A percentile compares a stretch with the other conserved stretches of the same genome.
phyloP scores from a whole-genome alignment of 345 rosid genomes.

The Citrus australasica region DNA sequence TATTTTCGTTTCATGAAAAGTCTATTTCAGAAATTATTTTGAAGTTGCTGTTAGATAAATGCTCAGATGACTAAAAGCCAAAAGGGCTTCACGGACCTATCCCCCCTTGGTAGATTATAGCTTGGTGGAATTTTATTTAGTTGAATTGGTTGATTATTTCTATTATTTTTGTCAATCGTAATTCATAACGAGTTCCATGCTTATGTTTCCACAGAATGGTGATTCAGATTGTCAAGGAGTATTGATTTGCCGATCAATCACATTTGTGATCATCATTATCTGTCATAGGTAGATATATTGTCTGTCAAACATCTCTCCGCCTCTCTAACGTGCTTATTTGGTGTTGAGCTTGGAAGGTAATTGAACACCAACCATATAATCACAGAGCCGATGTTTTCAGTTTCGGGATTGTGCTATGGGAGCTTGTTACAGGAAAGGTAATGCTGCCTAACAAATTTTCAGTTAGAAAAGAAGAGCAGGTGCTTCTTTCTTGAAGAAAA shows the following conservation, averaged over 20 bases:
- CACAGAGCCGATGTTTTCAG: slow-evolving; percentile 68
- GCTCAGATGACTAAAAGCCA: slow-evolving; percentile 5
- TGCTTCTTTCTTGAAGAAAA: not conserved
- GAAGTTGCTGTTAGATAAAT: slow-evolving; percentile 10
- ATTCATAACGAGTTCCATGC: not conserved
- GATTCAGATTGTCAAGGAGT: not conserved
- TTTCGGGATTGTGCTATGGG: slow-evolving; percentile 64
- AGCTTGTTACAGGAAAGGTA: slow-evolving; percentile 67
- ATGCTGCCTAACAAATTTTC: not conserved
- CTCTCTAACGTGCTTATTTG: slow-evolving; percentile 20
- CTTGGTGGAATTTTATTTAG: not conserved
- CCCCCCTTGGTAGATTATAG: not conserved
- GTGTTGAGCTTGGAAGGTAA: slow-evolving; percentile 45
- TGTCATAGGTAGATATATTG: not conserved
- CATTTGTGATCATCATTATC: not conserved
- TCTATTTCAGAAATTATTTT: not conserved
- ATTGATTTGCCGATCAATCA: not conserved
- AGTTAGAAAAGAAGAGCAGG: not conserved
- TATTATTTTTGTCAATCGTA: not conserved
- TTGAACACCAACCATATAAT: slow-evolving; percentile 59
- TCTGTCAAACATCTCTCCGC: not conserved
- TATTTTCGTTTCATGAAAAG: not conserved
- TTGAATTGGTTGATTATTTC: slow-evolving; percentile 2
- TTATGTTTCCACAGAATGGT: not conserved
- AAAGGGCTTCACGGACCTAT: not conserved